phyloP scores from a whole-genome alignment of 2,329 filamentous ascomycete genomes.

The Cephalotrichum gorgonifer region DNA sequence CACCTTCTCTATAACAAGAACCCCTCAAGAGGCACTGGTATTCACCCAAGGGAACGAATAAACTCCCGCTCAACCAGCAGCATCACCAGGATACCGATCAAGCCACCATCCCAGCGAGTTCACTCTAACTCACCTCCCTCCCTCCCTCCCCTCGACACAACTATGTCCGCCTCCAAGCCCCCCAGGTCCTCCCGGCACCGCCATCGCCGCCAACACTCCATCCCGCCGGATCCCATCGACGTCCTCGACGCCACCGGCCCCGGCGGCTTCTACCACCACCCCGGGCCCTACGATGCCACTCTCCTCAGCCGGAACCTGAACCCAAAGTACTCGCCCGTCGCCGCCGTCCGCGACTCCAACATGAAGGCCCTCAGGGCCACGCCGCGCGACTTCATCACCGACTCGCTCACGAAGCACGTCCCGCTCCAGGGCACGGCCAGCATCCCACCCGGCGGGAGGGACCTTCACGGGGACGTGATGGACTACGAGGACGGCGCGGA shows the following conservation, averaged over 20 bases:
- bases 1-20: too few relatives aligned
- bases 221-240: slow-evolving; percentile 63
- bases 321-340: slow-evolving; percentile 56
- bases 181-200: not conserved
- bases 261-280: slow-evolving; percentile 69
- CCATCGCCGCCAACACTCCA: slow-evolving; percentile 1
- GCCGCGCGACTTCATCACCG: slow-evolving; percentile 64
- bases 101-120: too few relatives aligned
- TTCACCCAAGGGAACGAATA: too few relatives aligned
- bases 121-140: slow-evolving; percentile 41
- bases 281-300: slow-evolving; percentile 81
- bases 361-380: slow-evolving; percentile 71
- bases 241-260: slow-evolving; percentile 52
- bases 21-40: too few relatives aligned
- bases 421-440: slow-evolving; percentile 72
- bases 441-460: slow-evolving; percentile 62
- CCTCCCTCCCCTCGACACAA: too few relatives aligned
- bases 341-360: slow-evolving; percentile 64
- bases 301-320: slow-evolving; percentile 62
- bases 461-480: slow-evolving; percentile 60
- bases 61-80: too few relatives aligned
- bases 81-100: too few relatives aligned
- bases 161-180: slow-evolving; percentile 50
- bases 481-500: slow-evolving; percentile 79
- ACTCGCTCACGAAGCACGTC: slow-evolving; percentile 61